Conservation (phyloP, 202 grass and related monocot species). For the Schoenoplectus tabernaemontani region DNA sequence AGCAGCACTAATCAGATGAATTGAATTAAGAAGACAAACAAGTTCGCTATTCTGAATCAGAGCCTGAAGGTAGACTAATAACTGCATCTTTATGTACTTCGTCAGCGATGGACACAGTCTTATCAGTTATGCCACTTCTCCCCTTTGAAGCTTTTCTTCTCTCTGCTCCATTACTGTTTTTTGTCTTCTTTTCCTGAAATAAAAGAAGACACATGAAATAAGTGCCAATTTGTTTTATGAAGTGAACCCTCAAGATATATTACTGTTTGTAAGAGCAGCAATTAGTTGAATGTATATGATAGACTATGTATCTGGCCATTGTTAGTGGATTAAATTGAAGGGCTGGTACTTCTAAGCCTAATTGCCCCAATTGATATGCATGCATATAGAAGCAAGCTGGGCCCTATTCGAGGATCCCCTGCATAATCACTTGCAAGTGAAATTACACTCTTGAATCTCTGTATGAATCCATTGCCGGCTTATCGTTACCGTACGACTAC, state of each 20-base stretch:
- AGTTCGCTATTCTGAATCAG: not conserved
- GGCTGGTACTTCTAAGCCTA: constrained; percentile 54
- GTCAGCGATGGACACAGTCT: constrained; percentile 35
- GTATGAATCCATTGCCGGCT: constrained; percentile 35
- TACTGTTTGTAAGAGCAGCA: not conserved
- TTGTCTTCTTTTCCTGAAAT: constrained; percentile 36
- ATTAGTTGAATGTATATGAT: not conserved
- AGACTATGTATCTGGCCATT: constrained; percentile 22
- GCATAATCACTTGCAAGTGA: constrained; percentile 52
- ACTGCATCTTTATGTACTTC: constrained; percentile 53
- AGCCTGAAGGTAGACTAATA: not conserved
- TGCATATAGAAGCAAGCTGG: constrained; percentile 63
- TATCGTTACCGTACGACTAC: constrained; percentile 43
- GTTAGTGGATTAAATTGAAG: constrained; percentile 22
- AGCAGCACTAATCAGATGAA: not conserved
- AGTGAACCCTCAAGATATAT: not conserved
- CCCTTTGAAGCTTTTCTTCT: constrained; percentile 23
- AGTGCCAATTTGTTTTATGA: constrained; percentile 14
- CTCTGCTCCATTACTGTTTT: not conserved
- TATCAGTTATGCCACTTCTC: constrained; percentile 33
- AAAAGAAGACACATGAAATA: not conserved
- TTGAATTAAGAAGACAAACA: not conserved
- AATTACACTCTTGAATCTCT: constrained; percentile 30
- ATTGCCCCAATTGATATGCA: constrained; percentile 75
- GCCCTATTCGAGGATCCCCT: constrained; percentile 63